Base-by-base conservation (phyloP, 352 stramenopile genomes). In the Phytophthora foliorum region DNA sequence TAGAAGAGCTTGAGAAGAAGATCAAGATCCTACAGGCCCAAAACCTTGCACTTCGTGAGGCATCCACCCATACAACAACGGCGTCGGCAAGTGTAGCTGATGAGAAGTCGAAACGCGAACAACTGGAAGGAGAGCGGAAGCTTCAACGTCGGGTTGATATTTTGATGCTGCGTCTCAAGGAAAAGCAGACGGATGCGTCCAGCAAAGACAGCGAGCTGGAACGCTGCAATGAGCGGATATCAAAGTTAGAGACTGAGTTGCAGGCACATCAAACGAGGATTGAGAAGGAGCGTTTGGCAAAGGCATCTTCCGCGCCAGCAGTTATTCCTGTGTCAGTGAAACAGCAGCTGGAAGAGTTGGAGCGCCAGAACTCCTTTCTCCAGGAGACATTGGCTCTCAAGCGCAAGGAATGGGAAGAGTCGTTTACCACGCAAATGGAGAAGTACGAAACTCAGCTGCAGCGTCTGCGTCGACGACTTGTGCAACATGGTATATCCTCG, bases 21-120 rank as follows among this genome's bases (percentile, higher is more conserved):
- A 63, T 95, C 24, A 88, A 90, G 29, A 70, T 95, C 0, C 62
- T 95, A 0, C 72, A 95, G 42, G 88, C 86, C 3, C 86, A 97
- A 52, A 97, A 97, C 38, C 51, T 84, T n/a, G 91, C 88, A n/a
- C 42, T 97, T 13, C 86, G 85, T 8, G 78, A 93, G 22, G 78
- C 72, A 49, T 46, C 69, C 27, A 36, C 45, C 22, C 21, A 54
- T 5, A 22, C 36, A 7, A 16, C 63, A 45, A n/a, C 51, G 5
- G 24, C 39, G 4, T 24, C 49, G 7, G 29, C 44, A 16, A 38
- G 57, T 51, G 29, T 46, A 24, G 32, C 19, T 31, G 57, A 61
- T n/a, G 51, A 54, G 24, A 70, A 54, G 19, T 21, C 45, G 50
- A 72, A 50, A 58, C 59, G 45, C 42, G 74, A 60, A 52, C 78